These are phyloP conservation scores for Angophora floribunda DNA, from an alignment of 345 rosid species.

Conservation along the genomic window DNA sequence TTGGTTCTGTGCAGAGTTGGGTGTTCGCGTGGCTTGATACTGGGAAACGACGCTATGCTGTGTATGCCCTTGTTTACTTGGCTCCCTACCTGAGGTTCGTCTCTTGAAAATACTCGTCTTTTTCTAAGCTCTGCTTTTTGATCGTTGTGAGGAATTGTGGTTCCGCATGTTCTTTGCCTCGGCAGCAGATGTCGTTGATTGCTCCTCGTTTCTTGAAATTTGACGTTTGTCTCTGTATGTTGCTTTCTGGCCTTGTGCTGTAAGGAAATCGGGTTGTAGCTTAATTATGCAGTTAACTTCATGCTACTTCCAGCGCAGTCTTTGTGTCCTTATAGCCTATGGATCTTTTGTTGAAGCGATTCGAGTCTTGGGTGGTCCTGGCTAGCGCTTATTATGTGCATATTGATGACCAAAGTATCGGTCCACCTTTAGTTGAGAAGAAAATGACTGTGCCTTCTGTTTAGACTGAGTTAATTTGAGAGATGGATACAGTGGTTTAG, in stretches of 20 bases:
- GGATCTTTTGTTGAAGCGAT: not conserved
- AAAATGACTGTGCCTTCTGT: not conserved
- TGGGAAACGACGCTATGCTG: slow-evolving; percentile 68
- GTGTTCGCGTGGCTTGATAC: slow-evolving; percentile 98
- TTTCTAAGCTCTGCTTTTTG: not conserved
- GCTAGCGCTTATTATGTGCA: not conserved
- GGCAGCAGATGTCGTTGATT: not conserved
- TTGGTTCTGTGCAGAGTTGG: slow-evolving; percentile 62
- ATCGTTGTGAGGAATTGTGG: not conserved
- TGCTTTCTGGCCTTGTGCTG: not conserved
- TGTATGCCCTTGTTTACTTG: slow-evolving; percentile 67
- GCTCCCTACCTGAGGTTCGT: slow-evolving; percentile 74
- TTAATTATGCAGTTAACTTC: not conserved
- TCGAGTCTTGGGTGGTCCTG: not conserved
- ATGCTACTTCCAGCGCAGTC: not conserved
- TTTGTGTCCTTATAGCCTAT: not conserved
- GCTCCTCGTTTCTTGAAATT: not conserved
- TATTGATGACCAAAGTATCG: not conserved
- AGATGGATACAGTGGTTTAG: not conserved
- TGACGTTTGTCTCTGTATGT: not conserved
- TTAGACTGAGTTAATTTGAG: not conserved
- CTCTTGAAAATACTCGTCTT: not conserved
- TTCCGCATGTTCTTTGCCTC: not conserved
- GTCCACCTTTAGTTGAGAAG: not conserved
- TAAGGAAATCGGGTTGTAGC: not conserved